Base-by-base conservation (phyloP, 2,329 filamentous ascomycete species). In the Ophiocordyceps sinensis region DNA sequence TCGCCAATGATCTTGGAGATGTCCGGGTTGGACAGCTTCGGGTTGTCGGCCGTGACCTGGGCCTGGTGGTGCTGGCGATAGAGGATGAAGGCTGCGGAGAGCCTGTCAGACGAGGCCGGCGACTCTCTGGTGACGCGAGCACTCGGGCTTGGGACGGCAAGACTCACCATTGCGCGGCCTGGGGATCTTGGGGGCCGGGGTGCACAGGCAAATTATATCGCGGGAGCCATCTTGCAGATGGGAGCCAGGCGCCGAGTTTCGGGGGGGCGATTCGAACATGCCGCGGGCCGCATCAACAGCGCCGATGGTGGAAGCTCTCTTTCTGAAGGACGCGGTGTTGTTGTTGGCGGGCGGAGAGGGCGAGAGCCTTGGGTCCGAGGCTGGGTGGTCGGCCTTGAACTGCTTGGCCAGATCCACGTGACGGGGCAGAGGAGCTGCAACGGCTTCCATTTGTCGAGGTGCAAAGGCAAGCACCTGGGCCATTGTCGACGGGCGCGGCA, bases 1-100 rank as follows among this genome's bases (percentile, higher is more conserved):
- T 86, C 77, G 40, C 89, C 89, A 51, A 96, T 94, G 52, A 96
- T 93, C 63, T 95, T 95, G 49, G 89, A 95, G 52, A 96, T 94
- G 40, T 95, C 86, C 3, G 89, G 89, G 61, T 96, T 96, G 37
- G 88, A 80, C 48, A 95, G 75, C 36, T 86, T 84, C n/a, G 88
- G 89, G 53, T 95, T 76, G 51, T 85, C 74, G 41, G 79, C 71
- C 31, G 88, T 82, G 39, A 96, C 85, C 38, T 77, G 70, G 15
- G 83, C 78, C 61, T 96, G 89, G 53, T 91, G 82, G 59, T 93
- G 83, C 59, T 96, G 88, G 32, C 91, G 86, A 66, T 94, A 98
- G 52, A 98, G 71, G 50, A 98, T 98, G 66, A 98, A 98, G 39
- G 89, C 91, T 98, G 57, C 50, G 44, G 30, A 29, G n/a, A 10